These are phyloP conservation scores for Jacaranda copaia DNA, from an alignment of 257 asterid species.

Conservation along the genomic window DNA sequence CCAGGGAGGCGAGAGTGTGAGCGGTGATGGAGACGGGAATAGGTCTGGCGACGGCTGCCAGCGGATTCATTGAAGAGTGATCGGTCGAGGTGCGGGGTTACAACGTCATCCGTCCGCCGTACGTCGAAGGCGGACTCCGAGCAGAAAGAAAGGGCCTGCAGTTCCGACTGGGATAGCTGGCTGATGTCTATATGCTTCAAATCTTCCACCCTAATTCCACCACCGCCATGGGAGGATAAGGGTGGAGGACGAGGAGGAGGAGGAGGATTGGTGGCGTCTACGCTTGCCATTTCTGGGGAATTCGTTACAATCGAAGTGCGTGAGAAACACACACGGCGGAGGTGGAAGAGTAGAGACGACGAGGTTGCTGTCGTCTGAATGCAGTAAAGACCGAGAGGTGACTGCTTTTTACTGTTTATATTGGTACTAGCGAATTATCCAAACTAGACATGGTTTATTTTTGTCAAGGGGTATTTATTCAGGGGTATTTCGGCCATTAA, in stretches of 20 bases:
- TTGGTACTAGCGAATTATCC: background rate
- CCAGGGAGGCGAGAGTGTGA: constrained; percentile 74
- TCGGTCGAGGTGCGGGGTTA: constrained; percentile 71
- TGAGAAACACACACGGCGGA: constrained; percentile 10
- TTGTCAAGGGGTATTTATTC: too few relatives aligned
- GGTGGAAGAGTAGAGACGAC: constrained; percentile 23
- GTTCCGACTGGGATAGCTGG: constrained; percentile 78
- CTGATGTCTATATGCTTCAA: constrained; percentile 58
- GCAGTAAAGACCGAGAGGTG: background rate
- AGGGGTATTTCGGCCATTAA: constrained; percentile 21
- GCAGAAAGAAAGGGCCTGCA: constrained; percentile 72
- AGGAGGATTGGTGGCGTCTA: constrained; percentile 44
- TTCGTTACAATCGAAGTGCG: constrained; percentile 31
- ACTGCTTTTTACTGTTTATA: background rate
- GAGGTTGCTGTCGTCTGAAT: background rate
- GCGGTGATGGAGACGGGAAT: constrained; percentile 79
- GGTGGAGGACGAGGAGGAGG: constrained; percentile 40
- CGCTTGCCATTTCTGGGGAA: constrained; percentile 52
- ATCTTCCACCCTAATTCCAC: constrained; percentile 56
- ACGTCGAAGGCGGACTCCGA: constrained; percentile 62
- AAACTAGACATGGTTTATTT: constrained; percentile 9
- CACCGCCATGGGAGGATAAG: constrained; percentile 32
- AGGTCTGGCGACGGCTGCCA: constrained; percentile 89
- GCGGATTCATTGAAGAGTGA: constrained; percentile 87
- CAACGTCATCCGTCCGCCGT: constrained; percentile 60